Percentiles rank a stretch among this genome's conserved stretches.
These are phyloP conservation scores for Gentiana dahurica DNA, from an alignment of 257 asterid species.

Conservation along the genomic window DNA sequence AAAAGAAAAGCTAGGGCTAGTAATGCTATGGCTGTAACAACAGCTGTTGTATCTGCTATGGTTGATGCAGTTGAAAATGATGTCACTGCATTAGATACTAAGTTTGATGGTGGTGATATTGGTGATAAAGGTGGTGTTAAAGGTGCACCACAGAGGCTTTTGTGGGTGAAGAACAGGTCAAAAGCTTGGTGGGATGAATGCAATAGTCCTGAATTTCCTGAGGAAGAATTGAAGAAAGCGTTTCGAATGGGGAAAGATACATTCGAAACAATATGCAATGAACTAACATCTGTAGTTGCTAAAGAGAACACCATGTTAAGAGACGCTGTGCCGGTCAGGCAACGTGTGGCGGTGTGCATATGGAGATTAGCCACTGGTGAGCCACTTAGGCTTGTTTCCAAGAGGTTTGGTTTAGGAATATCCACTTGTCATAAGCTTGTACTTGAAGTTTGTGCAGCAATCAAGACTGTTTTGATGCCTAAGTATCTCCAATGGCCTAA, in stretches of 20 bases:
- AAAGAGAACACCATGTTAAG: slow-evolving; percentile 83
- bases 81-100: not conserved
- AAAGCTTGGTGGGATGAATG: slow-evolving; percentile 97
- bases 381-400: slow-evolving; percentile 76
- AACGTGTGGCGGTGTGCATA: slow-evolving; percentile 89
- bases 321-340: slow-evolving; percentile 89
- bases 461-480: slow-evolving; percentile 75
- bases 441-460: slow-evolving; percentile 85
- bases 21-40: slow-evolving; percentile 18
- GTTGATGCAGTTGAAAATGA: slow-evolving; percentile 11
- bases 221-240: slow-evolving; percentile 73
- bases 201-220: slow-evolving; percentile 80
- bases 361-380: slow-evolving; percentile 99
- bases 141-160: slow-evolving; percentile 49
- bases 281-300: slow-evolving; percentile 58
- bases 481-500: slow-evolving; percentile 83
- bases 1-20: slow-evolving; percentile 28
- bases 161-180: slow-evolving; percentile 89
- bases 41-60: slow-evolving; percentile 17
- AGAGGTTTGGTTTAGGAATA: slow-evolving; percentile 84
- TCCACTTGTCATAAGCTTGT: slow-evolving; percentile 92
- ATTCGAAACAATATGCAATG: slow-evolving; percentile 74
- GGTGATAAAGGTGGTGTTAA: no score
- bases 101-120: slow-evolving; percentile 5
- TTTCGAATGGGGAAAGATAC: slow-evolving; percentile 91